phyloP scores from a whole-genome alignment of 2,329 filamentous ascomycete species.

The Boeremia exigua region DNA sequence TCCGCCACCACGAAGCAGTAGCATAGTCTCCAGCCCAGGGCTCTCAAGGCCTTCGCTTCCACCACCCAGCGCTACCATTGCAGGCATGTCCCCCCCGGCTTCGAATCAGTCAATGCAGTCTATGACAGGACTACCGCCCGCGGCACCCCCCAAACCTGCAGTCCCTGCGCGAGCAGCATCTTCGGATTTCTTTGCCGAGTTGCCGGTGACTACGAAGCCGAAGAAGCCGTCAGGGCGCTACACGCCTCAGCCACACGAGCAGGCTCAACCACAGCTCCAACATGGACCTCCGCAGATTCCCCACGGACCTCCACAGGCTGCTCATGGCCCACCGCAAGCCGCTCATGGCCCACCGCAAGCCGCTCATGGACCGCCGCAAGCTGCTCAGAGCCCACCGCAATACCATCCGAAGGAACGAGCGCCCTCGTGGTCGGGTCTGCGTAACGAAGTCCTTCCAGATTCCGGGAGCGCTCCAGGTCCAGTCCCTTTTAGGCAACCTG shows the following conservation, averaged over 20 bases:
- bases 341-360: slow-evolving; percentile 32
- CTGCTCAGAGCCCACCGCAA: slow-evolving; percentile 33
- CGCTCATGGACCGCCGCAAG: slow-evolving; percentile 29
- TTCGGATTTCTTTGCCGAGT: slow-evolving; percentile 57
- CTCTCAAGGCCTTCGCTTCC: slow-evolving; percentile 31
- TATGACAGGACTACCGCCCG: slow-evolving; percentile 37
- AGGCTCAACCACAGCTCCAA: slow-evolving; percentile 32
- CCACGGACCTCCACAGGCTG: slow-evolving; percentile 29
- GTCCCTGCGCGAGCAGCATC: slow-evolving; percentile 37
- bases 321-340: slow-evolving; percentile 37
- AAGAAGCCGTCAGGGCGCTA: slow-evolving; percentile 47
- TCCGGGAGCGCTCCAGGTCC: slow-evolving; percentile 23
- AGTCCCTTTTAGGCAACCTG: slow-evolving; percentile 50
- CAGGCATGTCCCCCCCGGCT: slow-evolving; percentile 49
- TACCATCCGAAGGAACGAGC: slow-evolving; percentile 43
- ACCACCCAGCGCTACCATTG: slow-evolving; percentile 40
- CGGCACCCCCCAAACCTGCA: slow-evolving; percentile 33
- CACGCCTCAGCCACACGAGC: slow-evolving; percentile 43
- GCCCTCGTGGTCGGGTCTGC: slow-evolving; percentile 43
- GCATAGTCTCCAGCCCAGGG: slow-evolving; percentile 51
- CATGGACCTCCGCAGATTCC: slow-evolving; percentile 33
- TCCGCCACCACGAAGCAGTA: slow-evolving; percentile 68
- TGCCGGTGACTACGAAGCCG: slow-evolving; percentile 53
- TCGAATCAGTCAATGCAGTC: slow-evolving; percentile 47
- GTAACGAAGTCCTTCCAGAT: slow-evolving; percentile 44